Conservation (phyloP, 495 filamentous ascomycete species). For the Penicillium riverlandense region DNA sequence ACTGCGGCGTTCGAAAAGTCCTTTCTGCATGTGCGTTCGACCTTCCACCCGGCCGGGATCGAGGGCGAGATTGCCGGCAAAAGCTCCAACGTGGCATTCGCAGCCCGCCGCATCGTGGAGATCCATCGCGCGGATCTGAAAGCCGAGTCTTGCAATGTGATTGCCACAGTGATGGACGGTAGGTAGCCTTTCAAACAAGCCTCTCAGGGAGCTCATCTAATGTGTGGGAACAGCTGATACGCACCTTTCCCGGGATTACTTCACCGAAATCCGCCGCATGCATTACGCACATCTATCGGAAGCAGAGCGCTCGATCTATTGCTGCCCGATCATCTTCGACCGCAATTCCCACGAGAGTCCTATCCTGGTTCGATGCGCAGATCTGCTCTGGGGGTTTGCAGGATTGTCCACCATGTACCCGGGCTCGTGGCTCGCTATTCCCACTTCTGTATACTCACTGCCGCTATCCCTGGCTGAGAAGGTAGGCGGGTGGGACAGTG, state of each 20-base stretch:
- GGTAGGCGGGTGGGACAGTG: constrained; percentile 61
- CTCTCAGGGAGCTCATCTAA: constrained; percentile 1
- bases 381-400: constrained; percentile 59
- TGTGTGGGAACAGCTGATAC: constrained; percentile 48
- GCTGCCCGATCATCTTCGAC: constrained; percentile 65
- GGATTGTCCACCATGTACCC: constrained; percentile 59
- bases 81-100: constrained; percentile 62
- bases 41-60: constrained; percentile 54
- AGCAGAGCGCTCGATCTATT: constrained; percentile 52
- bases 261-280: constrained; percentile 51
- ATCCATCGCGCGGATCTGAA: constrained; percentile 35
- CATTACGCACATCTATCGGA: constrained; percentile 48
- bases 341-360: constrained; percentile 61
- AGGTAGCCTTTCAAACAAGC: constrained; percentile 19
- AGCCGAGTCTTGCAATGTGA: constrained; percentile 46
- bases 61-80: constrained; percentile 59
- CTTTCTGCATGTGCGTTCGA: constrained; percentile 54
- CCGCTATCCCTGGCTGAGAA: constrained; percentile 53
- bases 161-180: constrained; percentile 67
- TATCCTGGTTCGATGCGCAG: constrained; percentile 58
- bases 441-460: constrained; percentile 64
- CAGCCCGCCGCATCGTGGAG: constrained; percentile 53
- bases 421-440: constrained; percentile 52
- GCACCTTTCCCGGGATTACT: constrained; percentile 59
- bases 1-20: constrained; percentile 48